phyloP scores from a whole-genome alignment of 1,139 yeast species.

The Geotrichum fermentans region DNA sequence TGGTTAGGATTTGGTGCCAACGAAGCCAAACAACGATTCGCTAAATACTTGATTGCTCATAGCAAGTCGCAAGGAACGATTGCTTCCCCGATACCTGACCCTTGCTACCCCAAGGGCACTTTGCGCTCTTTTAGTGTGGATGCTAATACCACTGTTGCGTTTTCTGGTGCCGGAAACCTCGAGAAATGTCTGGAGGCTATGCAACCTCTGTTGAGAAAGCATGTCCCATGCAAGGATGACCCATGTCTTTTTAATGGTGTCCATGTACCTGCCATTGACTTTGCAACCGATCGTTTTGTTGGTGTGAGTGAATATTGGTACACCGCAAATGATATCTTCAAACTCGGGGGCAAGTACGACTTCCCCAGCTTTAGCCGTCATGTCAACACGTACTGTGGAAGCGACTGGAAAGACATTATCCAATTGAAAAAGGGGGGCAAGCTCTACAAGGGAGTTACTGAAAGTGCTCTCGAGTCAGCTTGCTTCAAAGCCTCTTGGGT shows the following conservation, averaged over 20 bases:
- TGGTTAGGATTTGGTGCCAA: conserved; percentile 77
- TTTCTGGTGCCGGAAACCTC: conserved; percentile 60
- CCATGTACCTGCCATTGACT: conserved; percentile 60
- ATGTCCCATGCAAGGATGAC: conserved; percentile 41
- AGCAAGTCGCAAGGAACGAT: conserved; percentile 8
- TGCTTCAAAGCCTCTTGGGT: conserved; percentile 77
- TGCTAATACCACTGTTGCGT: conserved; percentile 33
- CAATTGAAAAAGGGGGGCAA: conserved; percentile 26
- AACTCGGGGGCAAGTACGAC: conserved; percentile 41
- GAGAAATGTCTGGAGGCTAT: conserved; percentile 56
- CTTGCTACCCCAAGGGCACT: conserved; percentile 54
- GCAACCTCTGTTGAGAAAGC: conserved; percentile 49
- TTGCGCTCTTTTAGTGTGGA: conserved; percentile 27
- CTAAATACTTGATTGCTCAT: conserved; percentile 33
- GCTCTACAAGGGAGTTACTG: conserved; percentile 36
- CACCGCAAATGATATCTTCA: conserved; percentile 50
- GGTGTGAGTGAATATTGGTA: conserved; percentile 86
- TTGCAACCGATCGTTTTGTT: conserved; percentile 56
- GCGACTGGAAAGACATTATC: conserved; percentile 45
- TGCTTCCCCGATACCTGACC: conserved; percentile 43
- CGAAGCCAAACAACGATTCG: conserved; percentile 57
- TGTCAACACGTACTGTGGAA: conserved; percentile 46
- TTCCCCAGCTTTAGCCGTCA: conserved; percentile 42
- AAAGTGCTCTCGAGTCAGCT: conserved; percentile 47
- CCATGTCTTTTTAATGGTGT: conserved; percentile 43